A percentile compares a stretch with the other conserved stretches of the same genome.
Conservation (phyloP, 1,284 basidiomycete genomes). For the Coniferiporia weirii region DNA sequence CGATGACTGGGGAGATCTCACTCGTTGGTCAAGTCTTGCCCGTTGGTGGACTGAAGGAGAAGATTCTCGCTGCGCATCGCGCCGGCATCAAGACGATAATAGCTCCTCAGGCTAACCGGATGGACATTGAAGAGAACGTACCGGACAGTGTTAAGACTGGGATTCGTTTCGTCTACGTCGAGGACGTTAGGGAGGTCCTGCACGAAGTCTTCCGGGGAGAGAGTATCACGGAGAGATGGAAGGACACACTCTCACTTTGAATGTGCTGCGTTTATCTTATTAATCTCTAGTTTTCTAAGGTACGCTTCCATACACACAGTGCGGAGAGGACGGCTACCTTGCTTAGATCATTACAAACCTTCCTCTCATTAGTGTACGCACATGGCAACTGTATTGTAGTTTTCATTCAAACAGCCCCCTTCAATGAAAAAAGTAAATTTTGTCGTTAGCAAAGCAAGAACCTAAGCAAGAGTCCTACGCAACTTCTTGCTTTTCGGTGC, state of each 20-base stretch:
- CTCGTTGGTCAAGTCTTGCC: slow-evolving; percentile 90
- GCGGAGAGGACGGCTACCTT: neutral
- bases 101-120: slow-evolving; percentile 81
- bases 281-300: neutral
- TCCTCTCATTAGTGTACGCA: neutral
- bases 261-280: neutral
- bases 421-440: neutral
- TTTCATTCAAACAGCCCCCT: neutral
- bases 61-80: slow-evolving; percentile 90
- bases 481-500: no score
- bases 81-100: slow-evolving; percentile 91
- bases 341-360: neutral
- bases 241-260: slow-evolving; percentile 38
- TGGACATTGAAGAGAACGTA: slow-evolving; percentile 94
- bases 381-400: neutral
- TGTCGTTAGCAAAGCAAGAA: no score
- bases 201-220: slow-evolving; percentile 77
- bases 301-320: neutral
- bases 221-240: slow-evolving; percentile 59
- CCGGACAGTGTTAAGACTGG: slow-evolving; percentile 92
- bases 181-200: slow-evolving; percentile 84
- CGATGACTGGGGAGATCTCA: slow-evolving; percentile 95
- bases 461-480: no score
- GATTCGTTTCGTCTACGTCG: slow-evolving; percentile 89
- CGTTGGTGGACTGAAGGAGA: slow-evolving; percentile 92